phyloP scores from a whole-genome alignment of 257 asterid genomes.

The Mitragyna speciosa region DNA sequence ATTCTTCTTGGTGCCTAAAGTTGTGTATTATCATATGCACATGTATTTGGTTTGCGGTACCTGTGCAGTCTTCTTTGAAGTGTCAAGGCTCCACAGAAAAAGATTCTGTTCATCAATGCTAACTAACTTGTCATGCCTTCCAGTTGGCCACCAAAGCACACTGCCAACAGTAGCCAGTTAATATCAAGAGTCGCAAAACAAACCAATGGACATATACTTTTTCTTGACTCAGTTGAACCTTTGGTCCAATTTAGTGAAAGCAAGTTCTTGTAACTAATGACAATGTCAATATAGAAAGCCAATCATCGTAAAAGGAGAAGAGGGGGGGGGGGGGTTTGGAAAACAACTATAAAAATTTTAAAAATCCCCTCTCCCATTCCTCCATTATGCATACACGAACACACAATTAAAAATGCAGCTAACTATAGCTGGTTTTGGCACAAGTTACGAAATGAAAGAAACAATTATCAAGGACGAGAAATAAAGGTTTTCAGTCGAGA shows the following conservation, averaged over 20 bases:
- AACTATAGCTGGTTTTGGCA: background rate
- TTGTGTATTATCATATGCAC: background rate
- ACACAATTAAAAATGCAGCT: background rate
- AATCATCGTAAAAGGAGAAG: background rate
- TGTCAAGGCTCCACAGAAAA: conserved; percentile 79
- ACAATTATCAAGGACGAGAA: background rate
- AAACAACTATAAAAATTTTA: background rate
- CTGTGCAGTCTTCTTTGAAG: conserved; percentile 91
- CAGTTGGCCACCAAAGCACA: conserved; percentile 96
- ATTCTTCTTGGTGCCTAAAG: background rate
- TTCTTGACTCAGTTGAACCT: background rate
- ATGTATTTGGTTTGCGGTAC: conserved; percentile 37
- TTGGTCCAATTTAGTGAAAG: background rate
- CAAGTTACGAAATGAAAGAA: background rate
- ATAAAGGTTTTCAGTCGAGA: background rate
- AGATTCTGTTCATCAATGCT: conserved; percentile 89
- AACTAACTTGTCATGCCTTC: conserved; percentile 90
- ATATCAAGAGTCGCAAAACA: conserved; percentile 24
- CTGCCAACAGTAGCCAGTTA: conserved; percentile 45
- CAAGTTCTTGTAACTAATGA: background rate
- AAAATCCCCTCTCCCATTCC: background rate
- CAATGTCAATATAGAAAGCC: background rate
- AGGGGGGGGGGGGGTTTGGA: background rate
- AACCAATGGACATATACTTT: background rate
- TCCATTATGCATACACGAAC: background rate